phyloP scores from a whole-genome alignment of 352 stramenopile genomes.

The Phytophthora boehmeriae region DNA sequence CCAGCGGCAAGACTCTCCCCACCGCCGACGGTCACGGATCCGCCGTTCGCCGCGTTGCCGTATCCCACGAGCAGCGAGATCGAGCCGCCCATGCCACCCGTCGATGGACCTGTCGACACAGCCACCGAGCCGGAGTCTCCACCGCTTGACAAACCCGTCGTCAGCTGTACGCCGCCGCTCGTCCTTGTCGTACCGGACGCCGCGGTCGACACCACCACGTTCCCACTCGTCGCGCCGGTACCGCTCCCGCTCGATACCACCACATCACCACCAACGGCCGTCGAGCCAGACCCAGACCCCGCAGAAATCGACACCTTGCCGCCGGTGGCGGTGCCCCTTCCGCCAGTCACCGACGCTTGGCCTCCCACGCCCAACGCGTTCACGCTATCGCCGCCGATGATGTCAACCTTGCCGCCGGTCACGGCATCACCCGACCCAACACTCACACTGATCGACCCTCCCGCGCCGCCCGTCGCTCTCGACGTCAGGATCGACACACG shows the following conservation, averaged over 20 bases:
- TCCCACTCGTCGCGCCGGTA: conserved; percentile 1
- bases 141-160: neutral
- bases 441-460: neutral
- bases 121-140: too few species aligned
- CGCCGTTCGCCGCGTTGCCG: too few species aligned
- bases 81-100: too few species aligned
- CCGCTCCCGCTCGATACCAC: neutral
- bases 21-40: too few species aligned
- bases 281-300: neutral
- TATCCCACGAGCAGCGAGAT: too few species aligned
- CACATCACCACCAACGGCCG: neutral
- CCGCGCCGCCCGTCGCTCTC: neutral
- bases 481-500: conserved; percentile 7
- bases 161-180: conserved; percentile 5
- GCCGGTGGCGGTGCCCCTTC: neutral
- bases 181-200: neutral
- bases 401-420: too few species aligned
- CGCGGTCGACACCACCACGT: conserved; percentile 6
- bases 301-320: neutral
- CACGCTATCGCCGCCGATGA: too few species aligned
- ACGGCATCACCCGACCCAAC: too few species aligned
- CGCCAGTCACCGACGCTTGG: neutral
- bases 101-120: too few species aligned
- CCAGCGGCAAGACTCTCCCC: too few species aligned
- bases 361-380: neutral